Evolutionary conservation across 768 basidiomycete species (phyloP).

Genomic region (Leccinum boreale): DNA sequence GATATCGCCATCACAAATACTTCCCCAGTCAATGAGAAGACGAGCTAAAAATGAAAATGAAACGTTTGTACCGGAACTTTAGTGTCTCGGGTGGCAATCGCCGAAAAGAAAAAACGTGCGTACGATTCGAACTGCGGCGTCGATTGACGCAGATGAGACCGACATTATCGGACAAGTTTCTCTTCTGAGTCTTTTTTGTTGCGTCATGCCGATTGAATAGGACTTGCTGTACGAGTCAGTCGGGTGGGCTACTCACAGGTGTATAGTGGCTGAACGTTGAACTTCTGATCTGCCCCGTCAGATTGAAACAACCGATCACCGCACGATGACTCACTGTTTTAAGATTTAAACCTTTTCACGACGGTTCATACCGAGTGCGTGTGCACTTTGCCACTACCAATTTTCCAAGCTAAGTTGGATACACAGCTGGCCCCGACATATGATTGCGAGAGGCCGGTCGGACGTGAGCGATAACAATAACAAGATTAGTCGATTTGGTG

Average conservation of each 20-base stretch:
- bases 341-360: conserved; percentile 3
- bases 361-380: background rate
- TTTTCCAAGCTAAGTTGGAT: background rate
- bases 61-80: background rate
- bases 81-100: background rate
- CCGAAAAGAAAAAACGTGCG: background rate
- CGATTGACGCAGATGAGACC: background rate
- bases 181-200: background rate
- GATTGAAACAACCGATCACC: conserved; percentile 10
- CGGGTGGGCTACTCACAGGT: background rate
- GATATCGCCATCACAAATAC: background rate
- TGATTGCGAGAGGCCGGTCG: background rate
- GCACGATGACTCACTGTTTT: conserved; percentile 1
- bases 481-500: background rate
- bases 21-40: background rate
- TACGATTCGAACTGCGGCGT: background rate
- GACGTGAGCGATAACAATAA: background rate
- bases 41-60: background rate
- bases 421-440: background rate
- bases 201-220: background rate
- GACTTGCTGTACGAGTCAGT: background rate
- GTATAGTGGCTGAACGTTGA: conserved; percentile 11
- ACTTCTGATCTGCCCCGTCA: conserved; percentile 6
- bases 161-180: conserved; percentile 8
- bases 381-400: background rate